A percentile compares a stretch with the other conserved stretches of the same genome.
phyloP scores from a whole-genome alignment of 306 rosid species.

The Sindora glabra region DNA sequence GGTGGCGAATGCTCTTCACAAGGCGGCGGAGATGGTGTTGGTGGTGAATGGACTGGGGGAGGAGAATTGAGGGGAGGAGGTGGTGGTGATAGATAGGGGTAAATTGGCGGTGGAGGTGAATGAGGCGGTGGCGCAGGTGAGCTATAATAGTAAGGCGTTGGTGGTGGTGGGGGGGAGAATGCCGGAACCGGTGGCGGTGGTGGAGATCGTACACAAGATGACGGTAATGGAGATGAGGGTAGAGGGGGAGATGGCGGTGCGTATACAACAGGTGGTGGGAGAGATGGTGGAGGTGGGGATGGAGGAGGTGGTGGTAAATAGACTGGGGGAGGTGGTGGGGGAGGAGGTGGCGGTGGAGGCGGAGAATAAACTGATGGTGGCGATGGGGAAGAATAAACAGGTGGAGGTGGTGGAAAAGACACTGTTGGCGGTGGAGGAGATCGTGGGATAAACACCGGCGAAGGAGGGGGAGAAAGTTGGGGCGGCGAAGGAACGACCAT shows the following conservation, averaged over 20 bases:
- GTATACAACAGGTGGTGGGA: slow-evolving; percentile 55
- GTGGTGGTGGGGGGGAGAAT: slow-evolving; percentile 35
- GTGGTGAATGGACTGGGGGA: no score
- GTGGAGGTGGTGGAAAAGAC: slow-evolving; percentile 34
- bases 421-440: slow-evolving; percentile 40
- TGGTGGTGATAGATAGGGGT: no score
- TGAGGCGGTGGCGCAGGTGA: slow-evolving; percentile 34
- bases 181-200: slow-evolving; percentile 37
- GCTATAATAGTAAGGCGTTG: slow-evolving; percentile 15
- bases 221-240: slow-evolving; percentile 23
- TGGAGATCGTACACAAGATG: slow-evolving; percentile 25
- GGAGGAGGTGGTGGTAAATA: slow-evolving; percentile 63
- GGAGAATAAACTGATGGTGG: slow-evolving; percentile 33
- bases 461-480: slow-evolving; percentile 41
- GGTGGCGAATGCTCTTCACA: slow-evolving; percentile 19
- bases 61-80: no score
- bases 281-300: slow-evolving; percentile 25
- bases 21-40: no score
- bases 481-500: slow-evolving; percentile 12
- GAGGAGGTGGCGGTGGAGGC: slow-evolving; percentile 32
- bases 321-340: slow-evolving; percentile 53
- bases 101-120: no score
- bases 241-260: slow-evolving; percentile 44
- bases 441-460: slow-evolving; percentile 53
- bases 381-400: slow-evolving; percentile 45